Evolutionary conservation across 129 eudicot genomes (phyloP).

Genomic region (Silybum marianum): DNA sequence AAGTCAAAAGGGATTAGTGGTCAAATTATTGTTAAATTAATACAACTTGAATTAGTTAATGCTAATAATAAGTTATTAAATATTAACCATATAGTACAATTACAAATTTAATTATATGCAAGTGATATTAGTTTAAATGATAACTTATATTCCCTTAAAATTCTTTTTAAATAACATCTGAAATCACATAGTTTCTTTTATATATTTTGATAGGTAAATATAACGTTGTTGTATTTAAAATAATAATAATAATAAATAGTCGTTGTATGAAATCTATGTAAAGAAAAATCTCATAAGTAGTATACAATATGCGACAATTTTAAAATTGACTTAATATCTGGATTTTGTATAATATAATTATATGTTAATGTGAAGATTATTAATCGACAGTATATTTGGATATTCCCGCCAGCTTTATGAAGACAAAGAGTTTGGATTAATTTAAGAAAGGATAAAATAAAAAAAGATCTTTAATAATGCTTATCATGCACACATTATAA

Average conservation of each 20-base stretch:
- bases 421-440: neutral
- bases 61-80: conserved; percentile 1
- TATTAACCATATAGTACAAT: conserved; percentile 7
- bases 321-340: neutral
- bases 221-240: neutral
- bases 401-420: conserved; percentile 5
- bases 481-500: neutral
- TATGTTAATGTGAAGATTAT: neutral
- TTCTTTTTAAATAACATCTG: neutral
- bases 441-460: neutral
- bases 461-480: neutral
- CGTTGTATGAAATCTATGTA: neutral
- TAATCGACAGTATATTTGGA: neutral
- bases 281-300: neutral
- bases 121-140: neutral
- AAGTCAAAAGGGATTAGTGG: conserved; percentile 27
- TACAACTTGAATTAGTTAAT: conserved; percentile 18
- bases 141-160: neutral
- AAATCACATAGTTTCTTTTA: neutral
- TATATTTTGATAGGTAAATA: neutral
- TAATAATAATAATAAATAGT: neutral
- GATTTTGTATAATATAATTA: neutral
- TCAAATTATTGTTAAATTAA: conserved; percentile 15
- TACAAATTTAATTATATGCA: neutral
- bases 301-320: neutral